These are phyloP conservation scores for Moesziomyces antarcticus DNA, from an alignment of 1,284 basidiomycete species.

Conservation along the genomic window DNA sequence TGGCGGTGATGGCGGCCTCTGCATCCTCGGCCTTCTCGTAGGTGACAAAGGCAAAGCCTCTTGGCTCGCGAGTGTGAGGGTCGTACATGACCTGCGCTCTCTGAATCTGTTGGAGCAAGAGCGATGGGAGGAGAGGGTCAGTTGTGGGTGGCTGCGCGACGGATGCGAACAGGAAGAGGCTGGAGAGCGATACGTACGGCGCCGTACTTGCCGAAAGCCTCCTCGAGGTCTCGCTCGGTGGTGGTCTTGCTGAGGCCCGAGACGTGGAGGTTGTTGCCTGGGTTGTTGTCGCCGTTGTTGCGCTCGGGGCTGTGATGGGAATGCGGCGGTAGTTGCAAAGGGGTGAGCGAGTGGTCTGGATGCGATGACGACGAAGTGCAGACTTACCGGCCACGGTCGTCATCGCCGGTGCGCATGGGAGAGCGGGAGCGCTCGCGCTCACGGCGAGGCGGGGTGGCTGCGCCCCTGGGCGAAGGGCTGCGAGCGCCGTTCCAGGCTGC, in stretches of 20 bases:
- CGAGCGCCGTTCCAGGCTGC: slow-evolving; percentile 40
- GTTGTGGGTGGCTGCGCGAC: neutral
- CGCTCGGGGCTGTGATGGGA: slow-evolving; percentile 37
- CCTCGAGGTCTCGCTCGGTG: slow-evolving; percentile 86
- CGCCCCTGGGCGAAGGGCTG: slow-evolving; percentile 51
- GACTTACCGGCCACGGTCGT: slow-evolving; percentile 52
- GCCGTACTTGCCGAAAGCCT: slow-evolving; percentile 87
- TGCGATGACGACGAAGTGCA: neutral
- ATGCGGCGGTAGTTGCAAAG: neutral
- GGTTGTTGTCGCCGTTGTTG: slow-evolving; percentile 74
- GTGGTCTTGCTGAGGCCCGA: slow-evolving; percentile 84
- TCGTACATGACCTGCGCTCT: slow-evolving; percentile 95
- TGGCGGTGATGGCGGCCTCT: slow-evolving; percentile 83
- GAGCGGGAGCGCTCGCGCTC: slow-evolving; percentile 52
- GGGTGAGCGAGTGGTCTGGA: neutral
- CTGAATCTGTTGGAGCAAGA: slow-evolving; percentile 66
- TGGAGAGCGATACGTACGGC: slow-evolving; percentile 73
- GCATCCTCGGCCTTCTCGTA: slow-evolving; percentile 89
- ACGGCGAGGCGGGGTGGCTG: slow-evolving; percentile 49
- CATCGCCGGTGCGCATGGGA: slow-evolving; percentile 30
- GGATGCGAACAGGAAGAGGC: neutral
- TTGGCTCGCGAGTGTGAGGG: slow-evolving; percentile 93
- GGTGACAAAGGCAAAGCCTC: slow-evolving; percentile 97
- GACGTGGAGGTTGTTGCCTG: slow-evolving; percentile 96
- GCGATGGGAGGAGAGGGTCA: neutral